Evolutionary conservation across 306 rosid species (phyloP), one percentile per base, ranked within the genome.

Genomic region (Cajanus cajan): DNA sequence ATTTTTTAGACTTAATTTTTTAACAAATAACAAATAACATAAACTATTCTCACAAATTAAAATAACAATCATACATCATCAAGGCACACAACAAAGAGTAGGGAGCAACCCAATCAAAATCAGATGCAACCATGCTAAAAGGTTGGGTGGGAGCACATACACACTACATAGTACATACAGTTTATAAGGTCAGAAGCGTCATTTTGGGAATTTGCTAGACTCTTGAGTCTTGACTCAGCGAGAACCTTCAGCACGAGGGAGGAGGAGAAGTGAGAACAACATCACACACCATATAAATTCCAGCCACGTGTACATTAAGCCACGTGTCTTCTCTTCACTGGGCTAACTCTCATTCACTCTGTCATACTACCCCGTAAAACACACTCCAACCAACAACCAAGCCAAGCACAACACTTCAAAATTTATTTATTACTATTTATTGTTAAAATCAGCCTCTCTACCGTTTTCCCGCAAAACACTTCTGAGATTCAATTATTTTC

Each of bases 301-400:
- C 0, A 2, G 71, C 83, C 86, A 83, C 80, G 79, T 78, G 86
- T 78, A 36, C 57, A 55, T 34, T 34, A 0, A 0, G 10, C 66
- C 86, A 78, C 76, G 7, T 78, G 77, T 15, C 31, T 0, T 65
- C 1, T 2, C 2, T 0, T 45, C 44, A 78, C 10, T 83, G 76
- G 86, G 2, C 36, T 8, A 24, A 1, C 43, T 18, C 40, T 28
- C 66, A 21, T 70, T 45, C 48, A 12, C 68, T 55, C 18, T 41
- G 68, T 71, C 68, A 61, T 51, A 43, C 80, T 76, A 67, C 86
- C 85, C 28, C 25, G 41, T 85, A 81, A 81, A 80, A 84, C 21
- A 71, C 52, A 71, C 73, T 47, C 13, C 0, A 39, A 64, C 16
- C 22, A 4, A n/a, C n/a, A n/a, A n/a, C n/a, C n/a, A n/a, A n/a